Conservation (phyloP, 352 stramenopile species). For the Saprolegnia parasitica region DNA sequence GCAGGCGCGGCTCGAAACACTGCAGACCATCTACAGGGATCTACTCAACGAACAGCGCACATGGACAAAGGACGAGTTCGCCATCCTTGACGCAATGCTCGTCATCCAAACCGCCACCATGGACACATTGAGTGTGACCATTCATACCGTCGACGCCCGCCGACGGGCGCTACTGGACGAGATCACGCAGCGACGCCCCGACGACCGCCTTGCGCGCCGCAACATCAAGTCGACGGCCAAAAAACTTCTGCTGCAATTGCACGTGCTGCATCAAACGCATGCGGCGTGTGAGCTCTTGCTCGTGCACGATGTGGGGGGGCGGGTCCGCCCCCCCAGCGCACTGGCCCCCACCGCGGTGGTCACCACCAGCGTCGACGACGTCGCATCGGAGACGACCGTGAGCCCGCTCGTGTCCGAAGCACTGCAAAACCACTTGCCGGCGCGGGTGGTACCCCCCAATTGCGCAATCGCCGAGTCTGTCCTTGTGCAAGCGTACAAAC, state of each 20-base stretch:
- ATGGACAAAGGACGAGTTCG: slow-evolving; percentile 22
- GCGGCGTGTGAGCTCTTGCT: background rate
- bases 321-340: background rate
- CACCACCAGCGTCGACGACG: background rate
- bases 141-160: background rate
- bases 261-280: slow-evolving; percentile 21
- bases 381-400: background rate
- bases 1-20: slow-evolving; percentile 6
- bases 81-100: background rate
- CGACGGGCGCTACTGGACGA: slow-evolving; percentile 4
- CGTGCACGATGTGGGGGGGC: background rate
- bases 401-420: background rate
- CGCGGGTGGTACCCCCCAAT: slow-evolving; percentile 3
- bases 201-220: background rate
- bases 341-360: background rate
- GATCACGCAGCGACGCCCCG: background rate
- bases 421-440: background rate
- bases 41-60: slow-evolving; percentile 25
- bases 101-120: background rate
- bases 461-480: background rate
- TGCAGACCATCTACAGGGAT: slow-evolving; percentile 10
- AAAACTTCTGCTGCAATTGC: slow-evolving; percentile 17
- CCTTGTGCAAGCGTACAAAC: slow-evolving; percentile 17
- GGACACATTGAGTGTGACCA: background rate
- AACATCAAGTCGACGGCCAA: slow-evolving; percentile 17